Conservation (phyloP, 176 grass and related monocot species). For the Pontederia crassipes region DNA sequence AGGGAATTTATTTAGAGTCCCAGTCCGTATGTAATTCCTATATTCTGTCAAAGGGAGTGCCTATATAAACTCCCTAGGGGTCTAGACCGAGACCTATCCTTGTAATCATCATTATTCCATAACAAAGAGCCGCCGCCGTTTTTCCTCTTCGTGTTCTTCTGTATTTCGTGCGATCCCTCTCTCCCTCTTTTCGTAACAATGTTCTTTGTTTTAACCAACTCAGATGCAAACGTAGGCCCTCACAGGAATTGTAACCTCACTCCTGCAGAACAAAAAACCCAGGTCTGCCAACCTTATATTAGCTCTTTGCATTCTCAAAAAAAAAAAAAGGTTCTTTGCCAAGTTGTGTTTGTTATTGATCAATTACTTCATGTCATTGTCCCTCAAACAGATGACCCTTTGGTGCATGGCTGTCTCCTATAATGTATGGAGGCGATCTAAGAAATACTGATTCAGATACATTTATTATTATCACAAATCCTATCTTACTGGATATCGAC, state of each 20-base stretch:
- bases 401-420: constrained; percentile 84
- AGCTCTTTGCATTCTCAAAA: too few species aligned
- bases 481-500: constrained; percentile 75
- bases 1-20: too few species aligned
- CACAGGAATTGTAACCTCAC: constrained; percentile 70
- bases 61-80: too few species aligned
- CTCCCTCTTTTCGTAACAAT: neutral
- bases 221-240: constrained; percentile 57
- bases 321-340: neutral
- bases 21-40: too few species aligned
- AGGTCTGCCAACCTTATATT: constrained; percentile 36
- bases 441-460: constrained; percentile 45
- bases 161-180: too few species aligned
- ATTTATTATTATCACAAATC: constrained; percentile 61
- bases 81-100: too few species aligned
- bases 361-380: neutral
- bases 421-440: constrained; percentile 94
- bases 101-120: too few species aligned
- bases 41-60: too few species aligned
- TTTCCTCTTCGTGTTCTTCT: too few species aligned
- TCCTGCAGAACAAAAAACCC: constrained; percentile 77
- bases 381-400: constrained; percentile 55
- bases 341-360: neutral
- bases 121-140: too few species aligned
- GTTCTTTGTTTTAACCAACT: constrained; percentile 7